These are phyloP conservation scores for Gyrodon lividus DNA, from an alignment of 768 basidiomycete species.

Conservation along the genomic window DNA sequence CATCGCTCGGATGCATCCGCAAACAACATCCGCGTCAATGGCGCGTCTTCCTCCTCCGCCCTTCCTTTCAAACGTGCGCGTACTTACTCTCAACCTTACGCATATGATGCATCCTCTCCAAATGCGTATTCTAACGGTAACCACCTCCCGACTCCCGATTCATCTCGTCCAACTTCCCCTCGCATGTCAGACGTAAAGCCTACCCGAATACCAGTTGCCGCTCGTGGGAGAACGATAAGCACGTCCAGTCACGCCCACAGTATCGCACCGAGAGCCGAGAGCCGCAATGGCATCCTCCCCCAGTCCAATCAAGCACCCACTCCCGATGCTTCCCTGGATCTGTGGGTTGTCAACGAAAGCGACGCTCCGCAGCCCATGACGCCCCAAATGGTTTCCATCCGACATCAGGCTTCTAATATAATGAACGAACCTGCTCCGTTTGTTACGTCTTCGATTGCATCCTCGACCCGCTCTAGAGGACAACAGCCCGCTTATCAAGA, in stretches of 20 bases:
- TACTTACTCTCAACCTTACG: conserved; percentile 64
- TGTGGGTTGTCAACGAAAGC: conserved; percentile 29
- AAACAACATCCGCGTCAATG: conserved; percentile 25
- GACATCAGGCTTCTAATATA: conserved; percentile 46
- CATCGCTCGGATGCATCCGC: conserved; percentile 23
- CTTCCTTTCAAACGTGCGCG: conserved; percentile 50
- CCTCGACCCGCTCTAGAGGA: conserved; percentile 39
- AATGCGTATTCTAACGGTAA: conserved; percentile 29
- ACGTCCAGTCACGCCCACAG: conserved; percentile 38
- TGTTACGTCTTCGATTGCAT: conserved; percentile 41
- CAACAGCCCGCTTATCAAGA: conserved; percentile 34
- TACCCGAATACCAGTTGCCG: conserved; percentile 49
- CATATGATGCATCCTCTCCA: conserved; percentile 38
- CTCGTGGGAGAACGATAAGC: conserved; percentile 42
- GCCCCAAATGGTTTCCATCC: conserved; percentile 34
- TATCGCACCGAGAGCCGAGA: conserved; percentile 36
- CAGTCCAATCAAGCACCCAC: conserved; percentile 25
- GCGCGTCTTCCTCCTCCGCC: conserved; percentile 31
- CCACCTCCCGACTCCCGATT: conserved; percentile 34
- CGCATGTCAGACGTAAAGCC: conserved; percentile 40
- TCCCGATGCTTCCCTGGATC: conserved; percentile 31
- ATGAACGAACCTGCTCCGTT: conserved; percentile 69
- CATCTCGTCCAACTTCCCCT: conserved; percentile 44
- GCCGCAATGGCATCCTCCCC: conserved; percentile 31
- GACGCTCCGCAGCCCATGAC: conserved; percentile 31